Evolutionary conservation across 2,329 filamentous ascomycete species (phyloP), one percentile per base, ranked within the genome.

Genomic region (Fusarium mexicanum): DNA sequence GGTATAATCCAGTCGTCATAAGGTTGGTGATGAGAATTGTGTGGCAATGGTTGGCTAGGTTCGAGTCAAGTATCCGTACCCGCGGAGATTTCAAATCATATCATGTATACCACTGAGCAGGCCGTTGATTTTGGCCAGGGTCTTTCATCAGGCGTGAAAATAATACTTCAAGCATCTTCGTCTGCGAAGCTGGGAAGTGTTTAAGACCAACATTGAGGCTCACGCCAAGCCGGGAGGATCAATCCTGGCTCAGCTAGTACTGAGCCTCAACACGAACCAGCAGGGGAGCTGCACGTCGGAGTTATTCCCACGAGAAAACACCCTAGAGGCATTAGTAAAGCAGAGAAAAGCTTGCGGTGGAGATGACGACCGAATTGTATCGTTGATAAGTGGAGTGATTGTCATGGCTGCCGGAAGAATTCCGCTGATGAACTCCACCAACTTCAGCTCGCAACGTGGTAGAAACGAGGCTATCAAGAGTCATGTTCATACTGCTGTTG

Each of bases 211-310:
- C 22, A 17, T 37, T 69, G 68, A 54, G 53, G 68, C 50, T 74
- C 59, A 44, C 29, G 68, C 64, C 72, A 69, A 75, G 72, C 51
- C 67, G 68, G 72, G 62, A 61, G 55, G 55, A 73, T 61, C 35
- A 60, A 61, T 64, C 50, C 51, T 57, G 53, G 47, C 40, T 24
- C 13, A 40, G 51, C 41, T 50, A 64, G 48, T 35, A 60, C 41
- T 60, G 71, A 73, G 65, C 68, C 69, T 72, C 72, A 66, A 50
- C 40, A 60, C 57, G 46, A 69, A 59, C 51, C 53, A 62, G 31
- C 43, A 33, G 43, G 58, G 33, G 50, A 55, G n/a, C 41, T 41
- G 26, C 31, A 57, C 22, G 31, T 29, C 61, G 67, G 68, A 71
- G 54, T 51, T 61, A 59, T 48, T 64, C 51, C 59, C 57, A 48